Base-by-base conservation (phyloP, 2,329 filamentous ascomycete genomes). In the Metarhizium rileyi region DNA sequence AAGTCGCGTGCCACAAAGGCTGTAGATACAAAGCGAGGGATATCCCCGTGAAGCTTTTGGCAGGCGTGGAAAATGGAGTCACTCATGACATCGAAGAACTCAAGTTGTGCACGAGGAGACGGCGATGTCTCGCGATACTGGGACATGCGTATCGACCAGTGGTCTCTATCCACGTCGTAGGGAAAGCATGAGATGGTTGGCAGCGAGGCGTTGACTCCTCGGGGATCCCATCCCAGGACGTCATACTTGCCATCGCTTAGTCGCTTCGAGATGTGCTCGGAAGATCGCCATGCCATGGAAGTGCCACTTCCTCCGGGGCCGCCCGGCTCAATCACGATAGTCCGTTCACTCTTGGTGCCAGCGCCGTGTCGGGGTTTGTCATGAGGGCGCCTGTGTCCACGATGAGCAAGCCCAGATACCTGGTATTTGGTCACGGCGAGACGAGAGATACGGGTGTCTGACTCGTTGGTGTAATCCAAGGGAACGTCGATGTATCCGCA, bases 171-270 rank as follows among this genome's bases (percentile, higher is more conserved):
- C 8, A 67, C 69, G 41, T 74, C 62, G 48, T 68, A 62, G 4
- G 73, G 69, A 46, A 70, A 77, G 60, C 75, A 78, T 2, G 70
- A 59, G 2, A 72, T 57, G 4, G 67, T 58, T 0, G 75, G 75
- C 6, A 66, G 66, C 1, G 73, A 71, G 1, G 63, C 58, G 54
- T 77, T 77, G 48, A 77, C 72, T 2, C 75, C 75, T 3, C 75
- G 69, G n/a, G 75, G 75, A 47, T 78, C 75, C 69, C 72, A 78
- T n/a, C 73, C 72, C 14, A 78, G 58, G 5, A 77, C 69, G 51
- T 77, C 73, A 22, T 68, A 73, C 22, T 62, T 57, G 22, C 68
- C 64, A 28, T 66, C 66, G 50, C 71, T 73, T 12, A 76, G 58
- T 3, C 70, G 67, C 49, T 66, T 56, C 3, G 69, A 67, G 33